phyloP scores from a whole-genome alignment of 176 grass and related monocot species.

The Pontederia paniculata region DNA sequence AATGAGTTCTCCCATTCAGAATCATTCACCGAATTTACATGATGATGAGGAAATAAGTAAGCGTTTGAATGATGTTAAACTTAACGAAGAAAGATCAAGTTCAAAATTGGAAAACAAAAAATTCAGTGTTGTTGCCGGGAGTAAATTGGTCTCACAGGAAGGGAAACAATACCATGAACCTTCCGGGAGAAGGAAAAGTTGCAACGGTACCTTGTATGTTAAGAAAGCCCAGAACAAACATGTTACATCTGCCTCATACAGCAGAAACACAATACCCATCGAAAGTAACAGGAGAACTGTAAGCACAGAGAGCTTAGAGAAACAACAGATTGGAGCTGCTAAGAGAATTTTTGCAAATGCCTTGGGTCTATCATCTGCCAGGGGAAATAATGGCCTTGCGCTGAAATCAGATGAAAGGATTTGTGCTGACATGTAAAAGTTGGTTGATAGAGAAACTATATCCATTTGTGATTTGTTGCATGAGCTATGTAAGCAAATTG shows the following conservation, averaged over 20 bases:
- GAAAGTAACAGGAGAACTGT: slow-evolving; percentile 7
- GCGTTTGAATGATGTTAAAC: neutral
- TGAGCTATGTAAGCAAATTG: too few species aligned
- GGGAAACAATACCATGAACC: neutral
- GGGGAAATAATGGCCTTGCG: slow-evolving; percentile 16
- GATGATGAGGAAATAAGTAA: slow-evolving; percentile 23
- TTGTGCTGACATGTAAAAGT: neutral
- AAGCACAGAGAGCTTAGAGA: slow-evolving; percentile 53
- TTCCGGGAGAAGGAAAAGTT: slow-evolving; percentile 4
- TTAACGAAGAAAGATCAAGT: neutral
- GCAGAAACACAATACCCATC: neutral
- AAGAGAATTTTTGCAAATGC: slow-evolving; percentile 89
- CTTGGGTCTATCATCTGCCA: slow-evolving; percentile 29
- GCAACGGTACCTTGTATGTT: neutral
- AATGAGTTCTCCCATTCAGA: slow-evolving; percentile 24
- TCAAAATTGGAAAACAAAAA: slow-evolving; percentile 1
- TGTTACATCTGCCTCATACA: neutral
- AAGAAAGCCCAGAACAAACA: neutral
- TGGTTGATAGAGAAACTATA: too few species aligned
- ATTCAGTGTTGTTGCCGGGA: neutral
- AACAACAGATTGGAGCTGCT: slow-evolving; percentile 64
- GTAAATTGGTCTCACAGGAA: slow-evolving; percentile 7
- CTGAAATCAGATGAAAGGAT: slow-evolving; percentile 27
- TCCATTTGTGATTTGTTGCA: too few species aligned
- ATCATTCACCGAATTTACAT: slow-evolving; percentile 3